A percentile compares a stretch with the other conserved stretches of the same genome.
Evolutionary conservation across 192 early-diverging fungal genomes (phyloP).

Genomic region (Backusella tuberculispora): DNA sequence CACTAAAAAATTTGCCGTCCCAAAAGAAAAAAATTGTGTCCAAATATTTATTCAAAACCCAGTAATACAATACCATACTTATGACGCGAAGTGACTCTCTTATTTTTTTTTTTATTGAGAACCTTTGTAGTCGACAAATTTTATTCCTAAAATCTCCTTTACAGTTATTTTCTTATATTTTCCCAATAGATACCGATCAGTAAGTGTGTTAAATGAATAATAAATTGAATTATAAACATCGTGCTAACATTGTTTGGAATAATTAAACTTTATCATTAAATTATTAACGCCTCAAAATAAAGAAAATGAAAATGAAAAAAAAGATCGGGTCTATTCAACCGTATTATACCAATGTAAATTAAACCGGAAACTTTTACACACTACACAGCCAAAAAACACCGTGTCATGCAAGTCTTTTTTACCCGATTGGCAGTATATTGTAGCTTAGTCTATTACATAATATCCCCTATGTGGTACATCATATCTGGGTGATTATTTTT

Average conservation of each 20-base stretch:
- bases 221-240: background rate
- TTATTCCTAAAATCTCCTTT: background rate
- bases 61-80: too few species aligned
- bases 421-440: background rate
- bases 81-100: background rate
- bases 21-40: too few species aligned
- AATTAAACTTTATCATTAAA: background rate
- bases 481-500: background rate
- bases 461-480: background rate
- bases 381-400: background rate
- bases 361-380: constrained; percentile 9
- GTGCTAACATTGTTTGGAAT: background rate
- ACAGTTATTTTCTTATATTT: background rate
- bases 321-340: background rate
- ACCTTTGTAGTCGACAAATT: too few species aligned
- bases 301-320: background rate
- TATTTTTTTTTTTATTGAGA: background rate
- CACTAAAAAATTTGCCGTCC: too few species aligned
- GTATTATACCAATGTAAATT: constrained; percentile 8
- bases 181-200: background rate
- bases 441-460: background rate
- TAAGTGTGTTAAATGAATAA: background rate
- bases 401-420: background rate
- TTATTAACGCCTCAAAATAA: background rate
- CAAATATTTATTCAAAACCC: too few species aligned